Base-by-base conservation (phyloP, 148 eudicot genomes). In the Limonium bicolor region DNA sequence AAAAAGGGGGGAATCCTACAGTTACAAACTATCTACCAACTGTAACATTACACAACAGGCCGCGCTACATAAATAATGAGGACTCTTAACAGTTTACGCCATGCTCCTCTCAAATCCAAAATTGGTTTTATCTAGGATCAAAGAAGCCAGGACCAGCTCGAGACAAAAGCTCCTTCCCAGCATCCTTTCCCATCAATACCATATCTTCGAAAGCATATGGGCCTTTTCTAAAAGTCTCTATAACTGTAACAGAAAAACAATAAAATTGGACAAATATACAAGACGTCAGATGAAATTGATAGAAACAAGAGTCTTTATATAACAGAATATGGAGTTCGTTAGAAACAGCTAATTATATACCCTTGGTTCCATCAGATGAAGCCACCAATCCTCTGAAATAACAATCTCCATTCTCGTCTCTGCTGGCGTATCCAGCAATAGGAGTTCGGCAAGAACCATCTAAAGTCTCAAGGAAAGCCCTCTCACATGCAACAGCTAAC, bases 371-470 rank as follows among this genome's bases (percentile, higher is more conserved):
- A 29, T 88, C 96, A 5, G 96, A 78, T 2, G 96, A 82, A 50
- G 96, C 94, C 21, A 88, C 92, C 59, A 88, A 60, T 14, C 92
- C 94, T 61, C 53, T 83, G 60, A 88, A 88, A 41, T 67, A 8
- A 55, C 96, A 88, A 44, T 77, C 65, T 32, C 96, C 96, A 48
- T 74, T 66, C 53, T 72, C 71, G 27, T 80, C 81, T 46, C 67
- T 67, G 31, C 60, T 46, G 13, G 92, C 96, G 48, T 83, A 88
- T 48, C 96, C 94, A 16, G 96, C 96, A 48, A 88, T 88, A 23
- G 96, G 96, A 46, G 96, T 88, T 36, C 96, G 86, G 45, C 96
- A 88, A 22, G 94, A 88, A 18, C 92, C 94, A 29, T 80, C 92
- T 44, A 83, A 47, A 44, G 88, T 70, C 65, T 51, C 47, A 5